Base-by-base conservation (phyloP, 495 filamentous ascomycete species). In the Penicillium angulare region DNA sequence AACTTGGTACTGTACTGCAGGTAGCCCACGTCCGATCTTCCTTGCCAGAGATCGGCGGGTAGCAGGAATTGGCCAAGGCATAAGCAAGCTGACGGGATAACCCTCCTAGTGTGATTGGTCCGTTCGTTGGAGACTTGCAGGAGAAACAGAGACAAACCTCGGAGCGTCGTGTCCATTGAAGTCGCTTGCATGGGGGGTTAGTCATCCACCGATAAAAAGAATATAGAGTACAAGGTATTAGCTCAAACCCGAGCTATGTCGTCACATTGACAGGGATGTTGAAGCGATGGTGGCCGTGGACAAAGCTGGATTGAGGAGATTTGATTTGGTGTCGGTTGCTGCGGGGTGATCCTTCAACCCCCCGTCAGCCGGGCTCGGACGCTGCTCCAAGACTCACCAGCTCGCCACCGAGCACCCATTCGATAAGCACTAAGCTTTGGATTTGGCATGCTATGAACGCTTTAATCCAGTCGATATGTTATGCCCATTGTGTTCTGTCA, bases 1-100 rank as follows among this genome's bases (percentile, higher is more conserved):
- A 47, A 32, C 16, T 18, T 43, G 22, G 52, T 43, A 41, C 49
- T 64, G 52, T 43, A 41, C 49, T 64, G 50, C 47, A 54, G 29
- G 16, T 29, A n/a, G 27, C 13, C 31, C 41, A 44, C 43, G 35
- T 54, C 22, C 29, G 48, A 54, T 56, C 20, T 40, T 26, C 26
- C 18, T 21, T 39, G 40, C 38, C 46, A 44, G 43, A 32, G 36
- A 45, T 53, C 43, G 60, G 32, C 43, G 47, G 53, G 40, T 18
- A 50, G 35, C 29, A 21, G 5, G 21, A 31, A 42, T 51, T 41
- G 38, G 20, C 13, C 27, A 43, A 43, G 49, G 49, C 12, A 34
- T 40, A 50, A 47, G 51, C 47, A 50, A 47, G 51, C 47, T 58
- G 55, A 47, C 22, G 36, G 33, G 43, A 43, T 16, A 41, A 36